Percentiles rank a stretch among this genome's conserved stretches.
Evolutionary conservation across 2,329 filamentous ascomycete genomes (phyloP).

Genomic region (Hyphodiscus sp.): DNA sequence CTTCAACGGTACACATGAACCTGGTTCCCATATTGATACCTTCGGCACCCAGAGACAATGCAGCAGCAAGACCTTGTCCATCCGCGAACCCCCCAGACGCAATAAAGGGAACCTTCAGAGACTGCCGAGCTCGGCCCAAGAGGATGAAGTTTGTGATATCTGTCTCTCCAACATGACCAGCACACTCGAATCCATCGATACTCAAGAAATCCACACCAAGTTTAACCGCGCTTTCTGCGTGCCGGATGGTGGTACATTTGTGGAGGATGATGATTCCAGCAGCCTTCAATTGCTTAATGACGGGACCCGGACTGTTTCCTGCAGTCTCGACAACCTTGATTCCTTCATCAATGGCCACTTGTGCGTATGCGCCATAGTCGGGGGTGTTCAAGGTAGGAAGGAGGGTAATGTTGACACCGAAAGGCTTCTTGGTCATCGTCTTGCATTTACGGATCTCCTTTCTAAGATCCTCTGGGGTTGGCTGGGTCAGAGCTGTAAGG

Average conservation of each 20-base stretch:
- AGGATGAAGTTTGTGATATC: conserved; percentile 91
- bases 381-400: conserved; percentile 85
- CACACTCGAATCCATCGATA: conserved; percentile 97
- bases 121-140: conserved; percentile 76
- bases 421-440: conserved; percentile 70
- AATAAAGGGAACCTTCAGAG: conserved; percentile 83
- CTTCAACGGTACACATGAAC: conserved; percentile 94
- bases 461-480: conserved; percentile 83
- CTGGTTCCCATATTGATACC: conserved; percentile 98
- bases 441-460: conserved; percentile 87
- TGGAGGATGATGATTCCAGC: conserved; percentile 76
- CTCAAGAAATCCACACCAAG: conserved; percentile 94
- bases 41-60: conserved; percentile 80
- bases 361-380: conserved; percentile 86
- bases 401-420: conserved; percentile 92
- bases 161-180: conserved; percentile 77
- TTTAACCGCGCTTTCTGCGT: conserved; percentile 86
- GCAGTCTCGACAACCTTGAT: conserved; percentile 89
- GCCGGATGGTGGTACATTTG: conserved; percentile 95
- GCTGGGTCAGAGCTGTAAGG: conserved; percentile 85
- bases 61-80: conserved; percentile 85
- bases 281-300: conserved; percentile 83
- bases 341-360: conserved; percentile 88
- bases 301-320: conserved; percentile 81
- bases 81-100: conserved; percentile 95